Percentiles rank a stretch among this genome's conserved stretches.
Conservation (phyloP, 1,284 basidiomycete genomes). For the Trametes pubescens region DNA sequence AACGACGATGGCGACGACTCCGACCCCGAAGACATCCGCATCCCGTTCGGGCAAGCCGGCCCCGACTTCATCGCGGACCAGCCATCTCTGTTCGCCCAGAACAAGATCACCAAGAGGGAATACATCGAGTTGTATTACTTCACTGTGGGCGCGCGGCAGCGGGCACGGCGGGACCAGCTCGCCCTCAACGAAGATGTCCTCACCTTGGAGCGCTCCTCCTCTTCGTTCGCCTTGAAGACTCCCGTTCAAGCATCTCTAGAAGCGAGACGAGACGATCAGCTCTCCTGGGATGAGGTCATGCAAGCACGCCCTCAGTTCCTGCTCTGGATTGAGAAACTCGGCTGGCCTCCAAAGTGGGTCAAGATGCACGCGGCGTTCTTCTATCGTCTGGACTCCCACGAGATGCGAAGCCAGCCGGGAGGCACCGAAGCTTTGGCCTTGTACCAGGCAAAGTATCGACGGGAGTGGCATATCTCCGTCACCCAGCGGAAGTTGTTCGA, state of each 20-base stretch:
- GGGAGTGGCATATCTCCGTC: no score
- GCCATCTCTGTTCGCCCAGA: no score
- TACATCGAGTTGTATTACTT: conserved; percentile 4
- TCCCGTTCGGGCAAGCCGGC: no score
- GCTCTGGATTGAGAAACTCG: not conserved
- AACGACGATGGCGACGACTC: no score
- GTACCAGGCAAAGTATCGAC: no score
- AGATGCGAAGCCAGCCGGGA: not conserved
- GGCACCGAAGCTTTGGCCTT: not conserved
- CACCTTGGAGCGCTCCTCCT: no score
- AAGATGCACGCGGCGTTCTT: not conserved
- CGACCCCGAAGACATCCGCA: no score
- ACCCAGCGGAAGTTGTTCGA: no score
- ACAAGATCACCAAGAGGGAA: not conserved
- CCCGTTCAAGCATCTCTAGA: no score
- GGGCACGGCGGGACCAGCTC: no score
- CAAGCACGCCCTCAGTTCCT: not conserved
- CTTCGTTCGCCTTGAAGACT: no score
- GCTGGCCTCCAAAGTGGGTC: not conserved
- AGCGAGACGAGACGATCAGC: not conserved
- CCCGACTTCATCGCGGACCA: no score
- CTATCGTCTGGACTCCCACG: not conserved
- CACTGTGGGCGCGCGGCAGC: not conserved
- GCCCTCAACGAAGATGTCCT: conserved; percentile 7
- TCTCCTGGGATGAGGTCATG: not conserved